phyloP scores from a whole-genome alignment of 2,329 filamentous ascomycete genomes.

The Hymenoscyphus infarciens region DNA sequence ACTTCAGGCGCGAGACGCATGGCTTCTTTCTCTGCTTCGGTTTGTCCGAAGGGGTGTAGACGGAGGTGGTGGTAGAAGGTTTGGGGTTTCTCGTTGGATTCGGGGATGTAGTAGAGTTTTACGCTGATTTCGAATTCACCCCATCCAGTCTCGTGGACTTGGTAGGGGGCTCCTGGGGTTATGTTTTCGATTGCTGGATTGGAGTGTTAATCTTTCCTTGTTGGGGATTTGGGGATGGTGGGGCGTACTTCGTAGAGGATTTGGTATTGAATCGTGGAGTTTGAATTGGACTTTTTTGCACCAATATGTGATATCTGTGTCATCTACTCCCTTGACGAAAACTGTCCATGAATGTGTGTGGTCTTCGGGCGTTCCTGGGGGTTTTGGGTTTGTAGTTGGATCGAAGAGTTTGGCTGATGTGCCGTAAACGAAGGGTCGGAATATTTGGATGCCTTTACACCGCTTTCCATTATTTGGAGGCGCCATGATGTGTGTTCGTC shows the following conservation, averaged over 20 bases:
- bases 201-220: not conserved
- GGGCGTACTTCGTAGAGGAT: slow-evolving; percentile 69
- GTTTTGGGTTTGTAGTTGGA: slow-evolving; percentile 72
- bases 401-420: slow-evolving; percentile 78
- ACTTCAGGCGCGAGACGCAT: slow-evolving; percentile 60
- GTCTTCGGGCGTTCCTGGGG: slow-evolving; percentile 73
- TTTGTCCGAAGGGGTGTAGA: slow-evolving; percentile 84
- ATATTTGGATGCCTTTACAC: slow-evolving; percentile 61
- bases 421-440: slow-evolving; percentile 68
- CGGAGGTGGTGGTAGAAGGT: slow-evolving; percentile 92
- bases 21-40: slow-evolving; percentile 64
- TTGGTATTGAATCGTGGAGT: slow-evolving; percentile 93
- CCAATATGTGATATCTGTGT: slow-evolving; percentile 91
- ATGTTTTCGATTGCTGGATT: slow-evolving; percentile 65
- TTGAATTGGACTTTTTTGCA: slow-evolving; percentile 97
- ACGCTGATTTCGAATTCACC: slow-evolving; percentile 97
- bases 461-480: slow-evolving; percentile 57
- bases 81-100: slow-evolving; percentile 88
- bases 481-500: slow-evolving; percentile 47
- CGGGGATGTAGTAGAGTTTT: slow-evolving; percentile 86
- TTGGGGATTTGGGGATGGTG: not conserved
- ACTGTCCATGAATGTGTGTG: slow-evolving; percentile 97
- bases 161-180: slow-evolving; percentile 60
- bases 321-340: slow-evolving; percentile 86
- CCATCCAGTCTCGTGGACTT: slow-evolving; percentile 91